These are phyloP conservation scores for Cladosporium sp. DNA, from an alignment of 2,329 filamentous ascomycete genomes.

Conservation along the genomic window DNA sequence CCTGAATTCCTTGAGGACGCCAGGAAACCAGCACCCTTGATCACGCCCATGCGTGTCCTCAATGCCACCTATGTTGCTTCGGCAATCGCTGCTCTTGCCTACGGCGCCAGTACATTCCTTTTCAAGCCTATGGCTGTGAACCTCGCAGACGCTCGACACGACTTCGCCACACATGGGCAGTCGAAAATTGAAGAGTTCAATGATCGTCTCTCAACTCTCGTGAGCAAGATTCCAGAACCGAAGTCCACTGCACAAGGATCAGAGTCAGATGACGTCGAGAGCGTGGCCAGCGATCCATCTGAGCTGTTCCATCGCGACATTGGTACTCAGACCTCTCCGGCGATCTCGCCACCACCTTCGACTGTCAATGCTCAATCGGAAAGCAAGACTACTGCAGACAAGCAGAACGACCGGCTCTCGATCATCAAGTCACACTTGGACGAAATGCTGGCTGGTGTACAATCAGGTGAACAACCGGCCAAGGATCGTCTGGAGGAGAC, in stretches of 20 bases:
- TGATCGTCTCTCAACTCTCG: constrained; percentile 43
- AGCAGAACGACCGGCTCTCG: constrained; percentile 34
- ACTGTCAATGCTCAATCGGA: constrained; percentile 15
- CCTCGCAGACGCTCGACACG: constrained; percentile 54
- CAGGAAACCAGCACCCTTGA: constrained; percentile 55
- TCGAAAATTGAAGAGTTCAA: constrained; percentile 54
- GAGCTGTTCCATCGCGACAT: constrained; percentile 80
- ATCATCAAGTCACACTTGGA: constrained; percentile 49
- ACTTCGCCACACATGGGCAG: constrained; percentile 50
- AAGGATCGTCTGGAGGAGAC: constrained; percentile 49
- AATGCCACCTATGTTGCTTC: constrained; percentile 55
- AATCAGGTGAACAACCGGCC: constrained; percentile 50
- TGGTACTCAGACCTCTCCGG: constrained; percentile 68
- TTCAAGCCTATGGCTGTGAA: constrained; percentile 57
- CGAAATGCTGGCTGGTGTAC: constrained; percentile 47
- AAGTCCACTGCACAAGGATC: constrained; percentile 27
- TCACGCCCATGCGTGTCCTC: constrained; percentile 54
- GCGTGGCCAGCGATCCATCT: constrained; percentile 58
- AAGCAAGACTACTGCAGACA: constrained; percentile 23
- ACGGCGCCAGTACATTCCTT: constrained; percentile 67
- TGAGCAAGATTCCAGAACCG: constrained; percentile 24
- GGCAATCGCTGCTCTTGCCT: constrained; percentile 55
- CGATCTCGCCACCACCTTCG: constrained; percentile 39
- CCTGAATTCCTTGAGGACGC: constrained; percentile 61
- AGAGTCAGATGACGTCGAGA: constrained; percentile 46